Base-by-base conservation (phyloP, 2,329 filamentous ascomycete species). In the Cytospora paraplurivora region DNA sequence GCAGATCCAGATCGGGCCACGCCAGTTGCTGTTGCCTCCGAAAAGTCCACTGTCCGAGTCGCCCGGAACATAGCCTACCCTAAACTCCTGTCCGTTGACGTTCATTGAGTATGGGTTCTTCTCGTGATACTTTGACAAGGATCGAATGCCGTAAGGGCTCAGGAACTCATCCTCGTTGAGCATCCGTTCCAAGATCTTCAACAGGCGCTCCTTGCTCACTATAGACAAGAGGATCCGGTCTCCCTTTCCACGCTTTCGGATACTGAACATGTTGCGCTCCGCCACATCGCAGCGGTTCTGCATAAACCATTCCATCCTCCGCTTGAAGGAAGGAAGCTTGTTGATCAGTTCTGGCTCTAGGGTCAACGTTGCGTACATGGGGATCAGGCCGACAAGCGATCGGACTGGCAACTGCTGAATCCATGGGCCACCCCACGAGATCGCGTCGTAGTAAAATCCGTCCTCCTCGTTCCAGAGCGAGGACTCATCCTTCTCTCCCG, bases 371-470 rank as follows among this genome's bases (percentile, higher is more conserved):
- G 93, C 93, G 73, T 96, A 98, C 12, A 98, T 85, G 1, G 94
- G 94, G 68, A 98, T 98, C 63, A 98, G 81, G 12, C 95, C 94
- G 59, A 98, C 94, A 8, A 98, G 85, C 17, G 94, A 98, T 64
- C 93, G 85, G 59, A 98, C 92, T 1, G 92, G 93, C 72, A 98
- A 85, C 76, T 97, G 93, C 72, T 97, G 92, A 59, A 91, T 91
- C 88, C 89, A 96, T 8, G 93, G 93, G 10, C 93, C 93, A 56
- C 94, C 94, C 87, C 92, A 98, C 1, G 93, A 96, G 68, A 98
- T 98, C 33, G 94, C 94, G 78, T 98, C 94, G 74, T 98, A 98
- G 82, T 98, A 98, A 82, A 98, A 98, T 62, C 92, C 93, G 76
- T 98, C 94, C 67, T 96, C 86, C 34, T 97, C 93, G 72, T 97